phyloP scores from a whole-genome alignment of 2,329 filamentous ascomycete species.

The Chrysoporthe puriensis region DNA sequence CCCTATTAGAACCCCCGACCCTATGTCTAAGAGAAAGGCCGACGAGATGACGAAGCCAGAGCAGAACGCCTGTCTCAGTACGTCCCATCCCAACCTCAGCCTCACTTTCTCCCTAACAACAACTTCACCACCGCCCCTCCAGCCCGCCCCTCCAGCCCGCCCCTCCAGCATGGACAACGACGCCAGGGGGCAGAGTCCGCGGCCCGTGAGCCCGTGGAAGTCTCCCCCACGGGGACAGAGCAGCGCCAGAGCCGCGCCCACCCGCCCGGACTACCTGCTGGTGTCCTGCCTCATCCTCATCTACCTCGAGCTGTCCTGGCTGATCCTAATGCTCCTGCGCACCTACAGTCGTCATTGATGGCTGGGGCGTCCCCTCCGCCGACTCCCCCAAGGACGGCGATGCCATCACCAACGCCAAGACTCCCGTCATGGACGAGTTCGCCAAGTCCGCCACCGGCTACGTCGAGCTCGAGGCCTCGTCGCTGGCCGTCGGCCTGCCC shows the following conservation, averaged over 20 bases:
- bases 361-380: constrained; percentile 88
- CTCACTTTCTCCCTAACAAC: constrained; percentile 25
- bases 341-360: constrained; percentile 91
- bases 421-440: constrained; percentile 93
- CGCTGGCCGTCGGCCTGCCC: constrained; percentile 90
- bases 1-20: constrained; percentile 2
- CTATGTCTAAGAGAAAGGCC: constrained; percentile 30
- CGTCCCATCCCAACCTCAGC: constrained; percentile 43
- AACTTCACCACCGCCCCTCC: background rate
- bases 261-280: constrained; percentile 45
- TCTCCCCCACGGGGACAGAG: background rate
- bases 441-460: constrained; percentile 81
- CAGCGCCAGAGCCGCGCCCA: constrained; percentile 1
- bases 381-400: constrained; percentile 86
- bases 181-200: constrained; percentile 11
- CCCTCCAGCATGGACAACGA: constrained; percentile 1
- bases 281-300: constrained; percentile 56
- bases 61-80: constrained; percentile 66
- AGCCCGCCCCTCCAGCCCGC: background rate
- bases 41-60: constrained; percentile 56
- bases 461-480: constrained; percentile 93
- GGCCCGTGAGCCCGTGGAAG: background rate
- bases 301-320: constrained; percentile 61
- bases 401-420: constrained; percentile 91
- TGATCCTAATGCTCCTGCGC: constrained; percentile 59